Evolutionary conservation across 345 rosid genomes (phyloP).

Genomic region (Syzygium grande): DNA sequence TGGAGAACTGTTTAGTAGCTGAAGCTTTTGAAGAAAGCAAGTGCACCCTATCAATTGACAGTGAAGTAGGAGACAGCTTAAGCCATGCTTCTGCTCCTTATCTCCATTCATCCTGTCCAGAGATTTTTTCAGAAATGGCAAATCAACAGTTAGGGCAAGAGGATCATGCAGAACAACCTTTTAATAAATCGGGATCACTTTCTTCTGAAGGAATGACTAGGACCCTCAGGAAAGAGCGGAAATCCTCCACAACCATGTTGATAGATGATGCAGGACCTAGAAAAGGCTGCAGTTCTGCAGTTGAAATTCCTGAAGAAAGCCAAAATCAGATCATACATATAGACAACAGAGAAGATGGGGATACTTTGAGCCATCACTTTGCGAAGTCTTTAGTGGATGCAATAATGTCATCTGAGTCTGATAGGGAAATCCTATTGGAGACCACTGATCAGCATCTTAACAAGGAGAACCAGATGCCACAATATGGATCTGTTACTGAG

Average conservation of each 20-base stretch:
- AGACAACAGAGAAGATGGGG: neutral
- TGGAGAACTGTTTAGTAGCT: neutral
- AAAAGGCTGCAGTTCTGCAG: neutral
- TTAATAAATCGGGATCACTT: neutral
- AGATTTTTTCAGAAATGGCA: neutral
- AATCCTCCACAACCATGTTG: neutral
- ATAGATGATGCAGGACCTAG: neutral
- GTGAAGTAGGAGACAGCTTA: neutral
- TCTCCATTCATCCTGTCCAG: neutral
- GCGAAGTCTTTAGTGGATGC: constrained; percentile 1
- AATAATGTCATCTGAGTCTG: constrained; percentile 5
- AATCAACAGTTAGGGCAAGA: constrained; percentile 12
- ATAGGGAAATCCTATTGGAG: neutral
- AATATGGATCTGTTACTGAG: constrained; percentile 12
- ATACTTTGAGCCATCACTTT: neutral
- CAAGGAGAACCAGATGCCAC: constrained; percentile 28
- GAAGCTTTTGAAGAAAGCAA: neutral
- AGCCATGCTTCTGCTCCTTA: neutral
- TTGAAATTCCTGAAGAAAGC: neutral
- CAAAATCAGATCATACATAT: neutral
- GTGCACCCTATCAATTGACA: neutral
- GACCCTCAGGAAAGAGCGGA: neutral
- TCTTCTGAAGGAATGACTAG: neutral
- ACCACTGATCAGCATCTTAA: constrained; percentile 4
- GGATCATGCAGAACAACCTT: neutral